Evolutionary conservation across 2,329 filamentous ascomycete genomes (phyloP).

Genomic region (Aspergillus proliferans): DNA sequence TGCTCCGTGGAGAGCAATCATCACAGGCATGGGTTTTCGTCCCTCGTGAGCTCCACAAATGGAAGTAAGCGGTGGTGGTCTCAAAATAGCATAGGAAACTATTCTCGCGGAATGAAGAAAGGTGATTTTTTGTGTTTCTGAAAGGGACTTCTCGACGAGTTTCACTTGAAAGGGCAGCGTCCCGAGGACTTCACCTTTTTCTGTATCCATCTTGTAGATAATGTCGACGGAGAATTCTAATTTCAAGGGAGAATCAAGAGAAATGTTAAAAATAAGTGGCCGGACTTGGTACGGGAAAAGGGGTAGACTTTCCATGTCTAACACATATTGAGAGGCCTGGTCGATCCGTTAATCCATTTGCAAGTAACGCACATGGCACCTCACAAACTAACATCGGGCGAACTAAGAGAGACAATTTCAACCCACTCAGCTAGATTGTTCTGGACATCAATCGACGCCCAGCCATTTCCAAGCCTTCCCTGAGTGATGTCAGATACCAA

Average conservation of each 20-base stretch:
- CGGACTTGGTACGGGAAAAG: slow-evolving; percentile 30
- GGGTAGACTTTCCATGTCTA: slow-evolving; percentile 10
- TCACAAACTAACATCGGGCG: slow-evolving; percentile 9
- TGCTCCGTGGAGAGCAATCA: slow-evolving; percentile 52
- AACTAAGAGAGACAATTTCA: slow-evolving; percentile 15
- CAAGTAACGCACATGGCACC: not conserved
- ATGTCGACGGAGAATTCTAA: slow-evolving; percentile 14
- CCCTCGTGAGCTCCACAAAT: slow-evolving; percentile 9
- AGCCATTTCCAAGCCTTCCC: slow-evolving; percentile 41
- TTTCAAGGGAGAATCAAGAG: not conserved
- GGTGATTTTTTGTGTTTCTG: slow-evolving; percentile 48
- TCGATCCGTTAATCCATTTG: not conserved
- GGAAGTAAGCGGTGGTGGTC: slow-evolving; percentile 44
- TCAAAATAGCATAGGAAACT: slow-evolving; percentile 53
- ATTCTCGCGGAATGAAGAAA: slow-evolving; percentile 49
- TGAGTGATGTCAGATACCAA: slow-evolving; percentile 49
- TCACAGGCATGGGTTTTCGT: slow-evolving; percentile 45
- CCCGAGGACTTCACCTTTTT: not conserved
- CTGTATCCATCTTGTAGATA: slow-evolving; percentile 7
- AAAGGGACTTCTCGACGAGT: slow-evolving; percentile 17
- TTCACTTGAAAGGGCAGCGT: slow-evolving; percentile 13
- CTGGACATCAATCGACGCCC: slow-evolving; percentile 45
- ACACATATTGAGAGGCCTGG: not conserved
- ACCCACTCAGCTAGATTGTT: slow-evolving; percentile 34
- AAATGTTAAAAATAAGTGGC: slow-evolving; percentile 25